Percentiles rank a stretch among this genome's conserved stretches.
These are phyloP conservation scores for Aspergillus sp. DNA, from an alignment of 2,329 filamentous ascomycete species.

Conservation along the genomic window DNA sequence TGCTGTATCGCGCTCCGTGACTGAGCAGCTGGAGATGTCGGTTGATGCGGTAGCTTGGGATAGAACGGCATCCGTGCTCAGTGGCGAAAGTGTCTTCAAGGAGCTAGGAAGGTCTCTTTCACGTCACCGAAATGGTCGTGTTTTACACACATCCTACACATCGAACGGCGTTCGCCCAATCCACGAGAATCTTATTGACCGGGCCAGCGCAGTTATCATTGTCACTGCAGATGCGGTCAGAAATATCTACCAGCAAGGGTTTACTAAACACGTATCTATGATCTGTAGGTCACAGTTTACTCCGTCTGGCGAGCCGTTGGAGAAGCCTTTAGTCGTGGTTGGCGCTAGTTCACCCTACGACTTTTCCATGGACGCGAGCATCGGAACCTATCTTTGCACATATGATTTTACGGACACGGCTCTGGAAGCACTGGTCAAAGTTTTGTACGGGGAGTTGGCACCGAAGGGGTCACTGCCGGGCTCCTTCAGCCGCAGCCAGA, in stretches of 20 bases:
- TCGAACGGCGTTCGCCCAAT: constrained; percentile 89
- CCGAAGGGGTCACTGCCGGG: constrained; percentile 61
- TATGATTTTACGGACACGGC: constrained; percentile 96
- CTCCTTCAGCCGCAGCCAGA: constrained; percentile 82
- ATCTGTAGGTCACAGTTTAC: constrained; percentile 63
- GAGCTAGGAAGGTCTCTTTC: constrained; percentile 87
- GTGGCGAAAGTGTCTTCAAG: constrained; percentile 87
- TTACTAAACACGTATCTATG: constrained; percentile 94
- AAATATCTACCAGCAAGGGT: constrained; percentile 90
- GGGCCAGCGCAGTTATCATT: constrained; percentile 84
- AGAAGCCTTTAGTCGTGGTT: constrained; percentile 87
- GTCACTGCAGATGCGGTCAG: constrained; percentile 92
- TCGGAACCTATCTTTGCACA: constrained; percentile 91
- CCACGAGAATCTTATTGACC: constrained; percentile 87
- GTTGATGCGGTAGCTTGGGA: constrained; percentile 58
- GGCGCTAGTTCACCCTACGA: constrained; percentile 95
- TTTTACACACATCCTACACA: constrained; percentile 92
- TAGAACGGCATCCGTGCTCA: constrained; percentile 69
- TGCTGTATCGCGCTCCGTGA: constrained; percentile 68
- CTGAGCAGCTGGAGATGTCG: constrained; percentile 50
- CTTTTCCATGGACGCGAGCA: constrained; percentile 87
- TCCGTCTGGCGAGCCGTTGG: constrained; percentile 42
- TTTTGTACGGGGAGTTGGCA: constrained; percentile 73
- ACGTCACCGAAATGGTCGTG: constrained; percentile 77
- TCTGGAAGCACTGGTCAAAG: constrained; percentile 77